Evolutionary conservation across 2,329 filamentous ascomycete species (phyloP).

Genomic region (Dothidotthia symphoricarpi): DNA sequence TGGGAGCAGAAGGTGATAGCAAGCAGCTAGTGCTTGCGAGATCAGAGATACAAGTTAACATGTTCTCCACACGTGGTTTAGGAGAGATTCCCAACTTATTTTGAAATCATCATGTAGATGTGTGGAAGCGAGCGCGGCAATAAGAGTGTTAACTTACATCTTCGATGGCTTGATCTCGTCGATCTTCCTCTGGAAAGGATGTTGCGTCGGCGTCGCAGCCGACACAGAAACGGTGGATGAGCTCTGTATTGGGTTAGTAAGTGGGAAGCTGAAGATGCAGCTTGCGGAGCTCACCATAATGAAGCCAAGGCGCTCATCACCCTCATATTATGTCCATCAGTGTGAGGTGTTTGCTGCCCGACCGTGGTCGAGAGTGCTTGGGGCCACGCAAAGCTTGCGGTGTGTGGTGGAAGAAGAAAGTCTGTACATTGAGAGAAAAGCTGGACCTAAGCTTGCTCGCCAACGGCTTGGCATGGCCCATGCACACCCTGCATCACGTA

Average conservation of each 20-base stretch:
- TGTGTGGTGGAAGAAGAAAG: constrained; percentile 22
- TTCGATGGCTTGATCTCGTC: constrained; percentile 85
- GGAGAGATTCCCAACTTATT: constrained; percentile 99
- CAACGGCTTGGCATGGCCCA: constrained; percentile 21
- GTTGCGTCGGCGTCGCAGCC: constrained; percentile 67
- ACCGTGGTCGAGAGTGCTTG: constrained; percentile 34
- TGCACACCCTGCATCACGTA: constrained; percentile 9
- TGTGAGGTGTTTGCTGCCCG: constrained; percentile 25
- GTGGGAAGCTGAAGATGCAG: constrained; percentile 5
- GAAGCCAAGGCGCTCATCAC: constrained; percentile 28
- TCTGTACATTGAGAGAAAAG: constrained; percentile 24
- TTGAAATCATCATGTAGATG: constrained; percentile 71
- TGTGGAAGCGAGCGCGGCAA: neutral
- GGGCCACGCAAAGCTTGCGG: constrained; percentile 32
- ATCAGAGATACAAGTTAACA: constrained; percentile 77
- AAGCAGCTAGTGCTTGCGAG: constrained; percentile 26
- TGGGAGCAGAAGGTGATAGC: constrained; percentile 2
- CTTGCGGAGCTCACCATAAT: constrained; percentile 34
- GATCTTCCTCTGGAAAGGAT: constrained; percentile 76
- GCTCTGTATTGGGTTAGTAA: constrained; percentile 40
- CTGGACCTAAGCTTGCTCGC: constrained; percentile 21
- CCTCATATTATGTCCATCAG: constrained; percentile 41
- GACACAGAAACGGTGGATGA: constrained; percentile 73
- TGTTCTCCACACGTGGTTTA: constrained; percentile 90
- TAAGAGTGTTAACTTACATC: constrained; percentile 61